Evolutionary conservation across 2,329 filamentous ascomycete genomes (phyloP), one percentile per base, ranked within the genome.

Genomic region (Beauveria bassiana): DNA sequence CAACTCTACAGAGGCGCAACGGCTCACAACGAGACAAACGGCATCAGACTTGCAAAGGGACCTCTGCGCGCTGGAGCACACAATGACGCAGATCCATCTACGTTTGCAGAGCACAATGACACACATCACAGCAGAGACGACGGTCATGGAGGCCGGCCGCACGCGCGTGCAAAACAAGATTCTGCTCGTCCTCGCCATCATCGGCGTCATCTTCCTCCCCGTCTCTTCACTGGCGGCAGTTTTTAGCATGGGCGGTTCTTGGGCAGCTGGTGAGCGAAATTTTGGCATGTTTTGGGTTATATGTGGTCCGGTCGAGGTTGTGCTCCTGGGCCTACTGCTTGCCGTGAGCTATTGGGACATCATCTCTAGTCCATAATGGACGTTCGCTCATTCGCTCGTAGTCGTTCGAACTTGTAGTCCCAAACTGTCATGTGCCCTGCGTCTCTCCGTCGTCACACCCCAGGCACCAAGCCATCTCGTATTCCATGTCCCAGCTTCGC

Each of bases 201-300:
- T 63, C 31, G 57, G 63, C 52, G 61, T 61, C 52, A 22, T 64
- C 20, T 62, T 63, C 31, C 38, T 64, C 8, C 60, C 61, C 22
- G 52, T 64, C 53, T 59, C 53, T 16, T 59, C 61, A 34, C 53
- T 62, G 12, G 61, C 63, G 10, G 58, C 61, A 22, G 47, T 64
- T 28, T 64, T 64, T 24, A 64, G 63, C 51, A 64, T 64, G 63
- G 52, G 51, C 20, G 63, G 63, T 16, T 31, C 49, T 14, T 64
- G 60, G 61, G 63, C 60, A 4, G 60, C 56, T 3, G 60, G 56
- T n/a, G 63, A 62, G 56, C 47, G 49, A 43, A 54, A 51, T 31
- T 63, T 63, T 61, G 52, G 46, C 16, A 20, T 59, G 6, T 63
- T 64, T 42, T 63, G 54, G 61, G 61, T 53, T 14, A 64, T 63